phyloP scores from a whole-genome alignment of 345 rosid genomes.

The Geranium rotundifolium region DNA sequence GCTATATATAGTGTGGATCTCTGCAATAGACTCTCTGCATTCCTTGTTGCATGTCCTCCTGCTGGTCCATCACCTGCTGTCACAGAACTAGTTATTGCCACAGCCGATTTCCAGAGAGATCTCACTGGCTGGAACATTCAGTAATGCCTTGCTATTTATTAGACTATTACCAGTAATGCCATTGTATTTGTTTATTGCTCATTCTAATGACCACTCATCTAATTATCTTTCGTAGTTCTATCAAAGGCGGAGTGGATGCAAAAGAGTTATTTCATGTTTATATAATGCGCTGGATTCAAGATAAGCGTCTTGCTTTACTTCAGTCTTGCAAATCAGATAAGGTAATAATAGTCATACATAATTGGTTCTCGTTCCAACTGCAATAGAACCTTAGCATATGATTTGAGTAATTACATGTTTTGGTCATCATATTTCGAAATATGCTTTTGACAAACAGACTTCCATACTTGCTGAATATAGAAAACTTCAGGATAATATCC shows the following conservation, averaged over 20 bases:
- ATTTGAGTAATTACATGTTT: background rate
- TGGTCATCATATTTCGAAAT: background rate
- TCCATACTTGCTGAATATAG: background rate
- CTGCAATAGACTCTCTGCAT: conserved; percentile 69
- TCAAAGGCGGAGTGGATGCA: conserved; percentile 96
- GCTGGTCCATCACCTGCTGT: conserved; percentile 86
- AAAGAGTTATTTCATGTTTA: conserved; percentile 86
- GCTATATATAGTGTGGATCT: conserved; percentile 90
- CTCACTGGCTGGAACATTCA: conserved; percentile 74
- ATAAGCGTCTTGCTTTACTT: conserved; percentile 70
- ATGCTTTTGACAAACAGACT: background rate
- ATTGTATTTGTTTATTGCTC: background rate
- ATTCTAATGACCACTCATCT: background rate
- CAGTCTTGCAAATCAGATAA: conserved; percentile 92
- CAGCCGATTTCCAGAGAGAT: conserved; percentile 93
- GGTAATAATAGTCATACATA: conserved; percentile 27
- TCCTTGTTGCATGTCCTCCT: conserved; percentile 91
- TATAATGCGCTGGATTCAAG: conserved; percentile 96
- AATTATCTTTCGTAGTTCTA: conserved; percentile 35
- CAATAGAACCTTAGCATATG: background rate
- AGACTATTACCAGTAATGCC: background rate
- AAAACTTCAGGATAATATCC: background rate
- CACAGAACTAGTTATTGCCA: conserved; percentile 83
- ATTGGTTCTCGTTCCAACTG: background rate
- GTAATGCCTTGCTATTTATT: conserved; percentile 21